Percentiles rank a stretch among this genome's conserved stretches.
Evolutionary conservation across 306 rosid species (phyloP).

Genomic region (Citrullus colocynthis): DNA sequence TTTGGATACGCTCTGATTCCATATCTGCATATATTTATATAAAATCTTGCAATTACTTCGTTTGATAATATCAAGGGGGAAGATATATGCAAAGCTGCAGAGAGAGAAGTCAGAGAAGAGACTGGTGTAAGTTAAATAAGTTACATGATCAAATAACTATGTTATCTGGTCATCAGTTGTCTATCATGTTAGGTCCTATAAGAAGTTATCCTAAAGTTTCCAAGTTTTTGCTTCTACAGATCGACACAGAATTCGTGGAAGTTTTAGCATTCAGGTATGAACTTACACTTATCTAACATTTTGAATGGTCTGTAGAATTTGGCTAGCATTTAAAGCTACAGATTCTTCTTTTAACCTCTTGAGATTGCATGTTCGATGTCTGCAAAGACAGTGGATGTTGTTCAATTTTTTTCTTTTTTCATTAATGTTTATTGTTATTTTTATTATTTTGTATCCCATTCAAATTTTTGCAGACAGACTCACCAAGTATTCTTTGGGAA

Average conservation of each 20-base stretch:
- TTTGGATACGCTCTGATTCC: not conserved
- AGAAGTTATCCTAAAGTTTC: constrained; percentile 7
- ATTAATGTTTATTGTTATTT: not conserved
- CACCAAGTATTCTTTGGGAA: constrained; percentile 66
- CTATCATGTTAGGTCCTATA: not conserved
- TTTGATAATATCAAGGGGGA: constrained; percentile 43
- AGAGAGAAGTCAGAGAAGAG: constrained; percentile 86
- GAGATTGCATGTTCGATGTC: not conserved
- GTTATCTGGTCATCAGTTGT: not conserved
- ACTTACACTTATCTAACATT: not conserved
- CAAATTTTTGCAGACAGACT: constrained; percentile 43
- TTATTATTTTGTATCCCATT: not conserved
- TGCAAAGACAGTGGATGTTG: not conserved
- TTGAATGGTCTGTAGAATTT: not conserved
- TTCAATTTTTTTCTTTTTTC: not conserved
- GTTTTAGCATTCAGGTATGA: constrained; percentile 65
- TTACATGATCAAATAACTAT: not conserved
- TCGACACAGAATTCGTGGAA: constrained; percentile 73
- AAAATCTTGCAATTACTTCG: constrained; percentile 12
- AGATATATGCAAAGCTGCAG: constrained; percentile 64
- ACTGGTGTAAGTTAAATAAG: constrained; percentile 54
- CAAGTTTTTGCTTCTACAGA: constrained; percentile 37
- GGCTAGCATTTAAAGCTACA: not conserved
- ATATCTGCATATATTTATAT: not conserved
- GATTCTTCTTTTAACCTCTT: not conserved